Base-by-base conservation (phyloP, 2,329 filamentous ascomycete species). In the Boeremia lycopersici region DNA sequence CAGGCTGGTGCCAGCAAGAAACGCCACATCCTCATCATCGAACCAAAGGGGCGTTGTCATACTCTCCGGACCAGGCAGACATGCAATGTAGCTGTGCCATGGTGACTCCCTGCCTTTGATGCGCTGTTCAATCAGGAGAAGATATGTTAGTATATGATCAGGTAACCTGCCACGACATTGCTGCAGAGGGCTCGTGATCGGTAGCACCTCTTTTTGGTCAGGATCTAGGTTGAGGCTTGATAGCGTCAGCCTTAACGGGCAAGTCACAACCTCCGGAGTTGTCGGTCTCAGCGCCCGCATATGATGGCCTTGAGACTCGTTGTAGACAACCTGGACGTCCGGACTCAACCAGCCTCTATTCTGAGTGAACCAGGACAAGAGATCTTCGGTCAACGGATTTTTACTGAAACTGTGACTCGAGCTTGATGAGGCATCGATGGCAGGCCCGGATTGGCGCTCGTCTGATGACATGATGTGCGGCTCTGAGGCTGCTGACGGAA, bases 21-120 rank as follows among this genome's bases (percentile, higher is more conserved):
- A 75, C 17, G 61, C 51, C 46, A 68, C 48, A 46, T 77, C 75
- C 17, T 71, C 63, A 4, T 72, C 62, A 23, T 67, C 49, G 45
- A 76, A 76, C 68, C 69, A 77, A 7, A 76, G 54, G 13, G 74
- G 71, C 11, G 74, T 76, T n/a, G 62, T 69, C 67, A 77, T 66
- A 13, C 56, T 58, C 19, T 69, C 61, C 11, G 64, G 55, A 10
- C 25, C 57, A 10, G 75, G 75, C 40, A 77, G 62, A 41, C 68
- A 70, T 17, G 60, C 58, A 44, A 77, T 70, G 53, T 77, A 77
- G 26, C 69, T 61, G 25, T 64, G 46, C 75, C 75, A 77, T 54
- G 62, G 66, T 12, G 72, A 74, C 1, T 60, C 48, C n/a, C 30
- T 61, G 44, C 43, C 62, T 56, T 48, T 64, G 28, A 48, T 58